phyloP scores from a whole-genome alignment of 441 rosid genomes.

The Lepidium campestre region DNA sequence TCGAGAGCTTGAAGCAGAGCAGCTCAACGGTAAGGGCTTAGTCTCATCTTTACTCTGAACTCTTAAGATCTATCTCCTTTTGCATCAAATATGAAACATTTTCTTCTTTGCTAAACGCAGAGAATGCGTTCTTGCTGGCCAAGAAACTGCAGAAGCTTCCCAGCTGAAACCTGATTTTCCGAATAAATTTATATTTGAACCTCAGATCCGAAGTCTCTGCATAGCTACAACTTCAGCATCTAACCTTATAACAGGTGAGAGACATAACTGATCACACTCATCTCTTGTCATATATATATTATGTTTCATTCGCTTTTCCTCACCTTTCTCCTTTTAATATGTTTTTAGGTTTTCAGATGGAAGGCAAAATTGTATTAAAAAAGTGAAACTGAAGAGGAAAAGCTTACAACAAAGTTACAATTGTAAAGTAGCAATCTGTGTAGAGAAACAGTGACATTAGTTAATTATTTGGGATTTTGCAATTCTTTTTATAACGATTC shows the following conservation, averaged over 20 bases:
- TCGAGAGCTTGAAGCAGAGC: slow-evolving; percentile 61
- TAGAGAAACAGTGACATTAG: slow-evolving; percentile 3
- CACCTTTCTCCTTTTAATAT: neutral
- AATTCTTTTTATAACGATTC: neutral
- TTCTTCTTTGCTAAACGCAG: slow-evolving; percentile 34
- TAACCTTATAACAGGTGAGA: slow-evolving; percentile 17
- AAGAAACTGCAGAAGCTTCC: slow-evolving; percentile 43
- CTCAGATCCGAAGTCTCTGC: slow-evolving; percentile 3
- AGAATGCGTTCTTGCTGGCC: slow-evolving; percentile 71
- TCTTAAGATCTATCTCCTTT: neutral
- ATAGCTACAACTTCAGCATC: slow-evolving; percentile 7
- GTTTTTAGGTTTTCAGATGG: slow-evolving; percentile 3
- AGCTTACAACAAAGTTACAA: slow-evolving; percentile 13
- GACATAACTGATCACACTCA: neutral
- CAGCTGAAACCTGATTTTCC: slow-evolving; percentile 35
- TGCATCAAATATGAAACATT: slow-evolving; percentile 11
- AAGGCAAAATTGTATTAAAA: neutral
- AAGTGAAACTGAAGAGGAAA: slow-evolving; percentile 3
- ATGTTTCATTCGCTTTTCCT: neutral
- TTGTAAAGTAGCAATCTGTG: neutral
- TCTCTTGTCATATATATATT: neutral
- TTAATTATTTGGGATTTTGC: slow-evolving; percentile 8
- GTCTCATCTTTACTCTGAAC: neutral
- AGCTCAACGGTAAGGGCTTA: slow-evolving; percentile 51
- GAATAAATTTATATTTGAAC: neutral